Evolutionary conservation across 306 rosid genomes (phyloP).

Genomic region (Mimosa bimucronata): DNA sequence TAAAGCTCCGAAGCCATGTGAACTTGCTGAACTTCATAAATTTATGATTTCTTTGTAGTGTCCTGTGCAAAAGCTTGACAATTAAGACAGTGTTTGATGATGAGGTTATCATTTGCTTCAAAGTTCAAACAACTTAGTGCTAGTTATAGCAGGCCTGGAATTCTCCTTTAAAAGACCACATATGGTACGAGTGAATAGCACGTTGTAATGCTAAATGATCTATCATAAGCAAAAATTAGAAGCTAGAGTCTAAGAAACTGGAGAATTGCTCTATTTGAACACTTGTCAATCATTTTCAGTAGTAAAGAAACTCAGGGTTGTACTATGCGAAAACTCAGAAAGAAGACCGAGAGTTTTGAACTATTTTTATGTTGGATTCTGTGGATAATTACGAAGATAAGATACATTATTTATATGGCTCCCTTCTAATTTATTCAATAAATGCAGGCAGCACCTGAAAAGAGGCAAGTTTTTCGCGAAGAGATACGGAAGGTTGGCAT

Average conservation of each 20-base stretch:
- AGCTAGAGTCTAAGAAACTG: background rate
- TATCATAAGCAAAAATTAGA: background rate
- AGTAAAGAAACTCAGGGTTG: background rate
- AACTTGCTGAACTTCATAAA: background rate
- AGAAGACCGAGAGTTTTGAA: background rate
- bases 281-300: background rate
- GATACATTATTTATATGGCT: background rate
- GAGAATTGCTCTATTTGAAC: no score
- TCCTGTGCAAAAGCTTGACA: background rate
- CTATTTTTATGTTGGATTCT: background rate
- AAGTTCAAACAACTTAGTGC: background rate
- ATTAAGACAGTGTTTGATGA: background rate
- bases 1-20: background rate
- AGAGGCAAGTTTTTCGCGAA: constrained; percentile 53
- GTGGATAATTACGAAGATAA: background rate
- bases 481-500: constrained; percentile 70
- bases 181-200: background rate
- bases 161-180: background rate
- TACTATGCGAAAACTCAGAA: background rate
- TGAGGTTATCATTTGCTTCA: background rate
- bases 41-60: background rate
- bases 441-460: constrained; percentile 68
- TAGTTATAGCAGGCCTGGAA: background rate
- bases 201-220: background rate
- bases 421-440: constrained; percentile 3